phyloP scores from a whole-genome alignment of 768 basidiomycete species.

The Boletus reticulatus region DNA sequence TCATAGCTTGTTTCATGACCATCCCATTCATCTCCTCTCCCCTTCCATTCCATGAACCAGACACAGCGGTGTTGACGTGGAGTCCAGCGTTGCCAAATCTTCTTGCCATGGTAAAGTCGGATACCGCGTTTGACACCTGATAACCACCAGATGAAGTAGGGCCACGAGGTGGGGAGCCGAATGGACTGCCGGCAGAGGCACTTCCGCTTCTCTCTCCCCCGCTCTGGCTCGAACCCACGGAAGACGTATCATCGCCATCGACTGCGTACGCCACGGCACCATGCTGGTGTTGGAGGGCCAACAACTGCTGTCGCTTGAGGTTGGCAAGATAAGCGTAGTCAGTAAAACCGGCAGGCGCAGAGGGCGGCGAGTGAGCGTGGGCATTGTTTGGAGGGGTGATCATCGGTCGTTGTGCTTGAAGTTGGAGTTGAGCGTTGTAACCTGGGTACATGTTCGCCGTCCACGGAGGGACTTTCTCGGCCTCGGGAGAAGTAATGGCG shows the following conservation, averaged over 20 bases:
- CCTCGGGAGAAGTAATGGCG: conserved; percentile 14
- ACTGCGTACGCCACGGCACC: conserved; percentile 22
- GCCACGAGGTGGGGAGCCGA: conserved; percentile 30
- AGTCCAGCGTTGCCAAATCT: conserved; percentile 23
- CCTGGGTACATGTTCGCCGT: conserved; percentile 29
- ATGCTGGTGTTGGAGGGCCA: conserved; percentile 34
- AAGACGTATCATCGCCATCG: conserved; percentile 40
- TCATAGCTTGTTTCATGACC: conserved; percentile 35
- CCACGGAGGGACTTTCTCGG: conserved; percentile 32
- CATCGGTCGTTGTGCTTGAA: conserved; percentile 35
- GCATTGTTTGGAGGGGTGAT: conserved; percentile 44
- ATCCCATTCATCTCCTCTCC: conserved; percentile 33
- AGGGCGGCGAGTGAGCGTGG: conserved; percentile 29
- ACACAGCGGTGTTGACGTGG: conserved; percentile 26
- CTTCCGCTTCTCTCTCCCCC: conserved; percentile 38
- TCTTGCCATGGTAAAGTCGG: conserved; percentile 27
- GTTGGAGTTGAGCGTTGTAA: conserved; percentile 23
- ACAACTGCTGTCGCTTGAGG: conserved; percentile 27
- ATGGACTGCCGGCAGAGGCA: conserved; percentile 33
- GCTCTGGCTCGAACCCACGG: conserved; percentile 36
- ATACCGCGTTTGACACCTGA: conserved; percentile 32
- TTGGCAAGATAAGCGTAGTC: conserved; percentile 27
- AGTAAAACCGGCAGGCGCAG: conserved; percentile 9
- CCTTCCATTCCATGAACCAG: conserved; percentile 25
- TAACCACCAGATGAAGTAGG: conserved; percentile 31